These are phyloP conservation scores for Tuber brumale DNA, from an alignment of 495 filamentous ascomycete species.

Conservation along the genomic window DNA sequence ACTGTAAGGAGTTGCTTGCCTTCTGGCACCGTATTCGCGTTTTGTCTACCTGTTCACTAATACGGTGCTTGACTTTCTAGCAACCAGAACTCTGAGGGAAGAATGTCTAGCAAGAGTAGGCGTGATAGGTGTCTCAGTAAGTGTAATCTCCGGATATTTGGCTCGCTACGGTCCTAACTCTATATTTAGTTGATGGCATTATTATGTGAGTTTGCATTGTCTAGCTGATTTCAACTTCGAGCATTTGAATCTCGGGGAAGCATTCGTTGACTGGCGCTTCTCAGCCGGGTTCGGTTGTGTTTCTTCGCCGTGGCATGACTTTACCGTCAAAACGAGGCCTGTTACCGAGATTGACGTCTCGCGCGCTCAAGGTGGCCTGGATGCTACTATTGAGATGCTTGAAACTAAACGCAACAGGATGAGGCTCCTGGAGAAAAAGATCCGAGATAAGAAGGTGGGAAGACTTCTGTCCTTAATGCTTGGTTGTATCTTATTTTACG, in stretches of 20 bases:
- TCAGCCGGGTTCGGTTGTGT: slow-evolving; percentile 69
- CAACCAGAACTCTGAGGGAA: slow-evolving; percentile 53
- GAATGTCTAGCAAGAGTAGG: slow-evolving; percentile 72
- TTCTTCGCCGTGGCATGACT: slow-evolving; percentile 72
- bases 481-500: slow-evolving; percentile 2
- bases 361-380: slow-evolving; percentile 65
- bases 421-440: slow-evolving; percentile 52
- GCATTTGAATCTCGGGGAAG: neutral
- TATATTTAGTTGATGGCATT: slow-evolving; percentile 59
- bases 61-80: slow-evolving; percentile 19
- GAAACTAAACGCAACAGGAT: slow-evolving; percentile 60
- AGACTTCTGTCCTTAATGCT: slow-evolving; percentile 4
- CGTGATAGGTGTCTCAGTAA: slow-evolving; percentile 63
- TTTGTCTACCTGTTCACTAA: neutral
- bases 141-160: slow-evolving; percentile 8
- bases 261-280: slow-evolving; percentile 3
- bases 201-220: slow-evolving; percentile 45
- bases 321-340: slow-evolving; percentile 54
- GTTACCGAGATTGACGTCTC: slow-evolving; percentile 64
- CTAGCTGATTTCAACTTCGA: slow-evolving; percentile 2
- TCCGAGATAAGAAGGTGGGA: slow-evolving; percentile 35
- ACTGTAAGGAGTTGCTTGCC: slow-evolving; percentile 20
- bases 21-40: neutral
- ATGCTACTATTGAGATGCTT: slow-evolving; percentile 70
- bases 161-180: slow-evolving; percentile 20